phyloP scores from a whole-genome alignment of 768 basidiomycete species.

The Lactifluus subvellereus region DNA sequence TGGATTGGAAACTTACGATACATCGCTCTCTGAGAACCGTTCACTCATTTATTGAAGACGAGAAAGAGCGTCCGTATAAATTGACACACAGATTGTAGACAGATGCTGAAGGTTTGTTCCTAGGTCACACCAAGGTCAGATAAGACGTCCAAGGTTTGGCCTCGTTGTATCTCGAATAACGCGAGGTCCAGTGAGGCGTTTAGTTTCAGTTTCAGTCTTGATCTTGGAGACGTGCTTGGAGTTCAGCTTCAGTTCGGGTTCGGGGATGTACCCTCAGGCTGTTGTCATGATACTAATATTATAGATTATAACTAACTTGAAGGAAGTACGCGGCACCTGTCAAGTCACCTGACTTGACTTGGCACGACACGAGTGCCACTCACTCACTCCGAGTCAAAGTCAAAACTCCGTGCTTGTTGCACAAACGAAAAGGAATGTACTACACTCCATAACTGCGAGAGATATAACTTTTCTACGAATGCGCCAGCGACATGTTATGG shows the following conservation, averaged over 20 bases:
- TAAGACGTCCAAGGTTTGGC: not conserved
- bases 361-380: no score
- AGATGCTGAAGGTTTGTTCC: not conserved
- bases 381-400: no score
- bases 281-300: no score
- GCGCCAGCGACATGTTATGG: constrained; percentile 4
- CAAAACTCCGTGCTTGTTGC: no score
- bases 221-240: not conserved
- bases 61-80: not conserved
- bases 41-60: constrained; percentile 4
- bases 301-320: no score
- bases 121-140: not conserved
- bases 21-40: not conserved
- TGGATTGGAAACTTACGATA: constrained; percentile 7
- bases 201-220: not conserved
- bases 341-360: no score
- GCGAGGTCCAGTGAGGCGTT: no score
- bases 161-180: not conserved
- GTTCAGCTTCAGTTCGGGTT: no score
- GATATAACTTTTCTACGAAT: not conserved
- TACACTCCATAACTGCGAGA: not conserved
- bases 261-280: no score
- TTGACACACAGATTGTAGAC: not conserved
- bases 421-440: not conserved
- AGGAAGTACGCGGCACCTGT: no score